These are phyloP conservation scores for Cadophora luteo-olivacea DNA, from an alignment of 2,329 filamentous ascomycete species.

Conservation along the genomic window DNA sequence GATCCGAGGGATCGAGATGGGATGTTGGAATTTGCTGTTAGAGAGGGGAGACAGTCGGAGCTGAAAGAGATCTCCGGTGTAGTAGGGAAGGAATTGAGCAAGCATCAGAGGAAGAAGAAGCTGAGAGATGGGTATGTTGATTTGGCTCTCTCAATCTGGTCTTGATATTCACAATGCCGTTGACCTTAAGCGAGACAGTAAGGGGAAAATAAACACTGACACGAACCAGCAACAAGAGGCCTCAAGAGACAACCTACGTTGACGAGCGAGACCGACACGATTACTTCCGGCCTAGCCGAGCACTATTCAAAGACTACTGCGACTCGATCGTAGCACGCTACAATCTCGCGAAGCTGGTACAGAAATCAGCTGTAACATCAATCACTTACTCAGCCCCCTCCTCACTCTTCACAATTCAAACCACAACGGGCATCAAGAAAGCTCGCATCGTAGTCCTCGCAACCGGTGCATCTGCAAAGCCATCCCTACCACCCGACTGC, in stretches of 20 bases:
- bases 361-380: slow-evolving; percentile 53
- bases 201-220: neutral
- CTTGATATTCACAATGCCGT: neutral
- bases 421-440: slow-evolving; percentile 59
- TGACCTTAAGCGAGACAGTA: neutral
- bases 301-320: slow-evolving; percentile 69
- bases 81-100: slow-evolving; percentile 81
- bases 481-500: slow-evolving; percentile 48
- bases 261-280: slow-evolving; percentile 73
- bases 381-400: slow-evolving; percentile 41
- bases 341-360: slow-evolving; percentile 61
- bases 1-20: slow-evolving; percentile 79
- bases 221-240: slow-evolving; percentile 20
- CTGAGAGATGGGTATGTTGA: slow-evolving; percentile 50
- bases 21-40: slow-evolving; percentile 71
- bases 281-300: slow-evolving; percentile 69
- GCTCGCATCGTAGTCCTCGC: slow-evolving; percentile 72
- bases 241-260: slow-evolving; percentile 46
- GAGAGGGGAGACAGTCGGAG: slow-evolving; percentile 63
- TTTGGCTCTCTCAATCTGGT: slow-evolving; percentile 30
- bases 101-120: slow-evolving; percentile 75
- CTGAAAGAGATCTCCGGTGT: slow-evolving; percentile 74
- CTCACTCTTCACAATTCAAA: slow-evolving; percentile 70
- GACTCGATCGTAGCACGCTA: slow-evolving; percentile 63
- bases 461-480: slow-evolving; percentile 70